Percentiles rank a stretch among this genome's conserved stretches.
Evolutionary conservation across 768 basidiomycete genomes (phyloP).

Genomic region (Lentinula detonsa): DNA sequence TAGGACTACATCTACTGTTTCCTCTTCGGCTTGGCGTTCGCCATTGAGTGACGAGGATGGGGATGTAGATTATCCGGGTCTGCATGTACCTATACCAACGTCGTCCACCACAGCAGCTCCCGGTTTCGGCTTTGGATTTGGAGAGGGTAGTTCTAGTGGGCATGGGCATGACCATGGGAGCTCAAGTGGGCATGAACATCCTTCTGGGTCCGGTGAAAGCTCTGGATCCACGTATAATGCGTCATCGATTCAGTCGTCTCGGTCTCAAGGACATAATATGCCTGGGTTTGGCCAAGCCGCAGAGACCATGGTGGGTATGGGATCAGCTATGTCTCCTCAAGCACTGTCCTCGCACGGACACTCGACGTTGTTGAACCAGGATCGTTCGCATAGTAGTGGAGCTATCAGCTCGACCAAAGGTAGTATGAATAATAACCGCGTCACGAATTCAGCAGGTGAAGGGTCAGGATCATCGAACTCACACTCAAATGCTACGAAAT

Average conservation of each 20-base stretch:
- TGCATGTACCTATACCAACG: neutral
- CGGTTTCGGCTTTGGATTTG: neutral
- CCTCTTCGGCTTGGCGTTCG: neutral
- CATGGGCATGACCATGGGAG: neutral
- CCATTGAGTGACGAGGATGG: conserved; percentile 1
- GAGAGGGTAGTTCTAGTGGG: neutral
- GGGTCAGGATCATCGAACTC: neutral
- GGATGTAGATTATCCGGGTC: neutral
- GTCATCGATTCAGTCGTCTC: neutral
- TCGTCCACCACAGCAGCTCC: neutral
- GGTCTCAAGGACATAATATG: neutral
- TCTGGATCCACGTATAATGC: neutral
- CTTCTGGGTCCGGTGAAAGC: neutral
- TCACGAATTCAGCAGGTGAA: neutral
- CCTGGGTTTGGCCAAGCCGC: conserved; percentile 2
- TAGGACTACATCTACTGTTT: neutral
- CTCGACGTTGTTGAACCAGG: neutral
- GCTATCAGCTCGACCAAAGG: neutral
- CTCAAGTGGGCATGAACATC: too few relatives aligned
- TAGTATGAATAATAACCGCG: neutral
- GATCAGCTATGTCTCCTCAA: neutral
- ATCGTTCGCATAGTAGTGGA: neutral
- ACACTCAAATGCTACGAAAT: neutral
- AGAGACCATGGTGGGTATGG: neutral
- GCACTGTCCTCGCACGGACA: neutral